Evolutionary conservation across 2,329 filamentous ascomycete genomes (phyloP), one percentile per base, ranked within the genome.

Genomic region (Colletotrichum spaethianum): DNA sequence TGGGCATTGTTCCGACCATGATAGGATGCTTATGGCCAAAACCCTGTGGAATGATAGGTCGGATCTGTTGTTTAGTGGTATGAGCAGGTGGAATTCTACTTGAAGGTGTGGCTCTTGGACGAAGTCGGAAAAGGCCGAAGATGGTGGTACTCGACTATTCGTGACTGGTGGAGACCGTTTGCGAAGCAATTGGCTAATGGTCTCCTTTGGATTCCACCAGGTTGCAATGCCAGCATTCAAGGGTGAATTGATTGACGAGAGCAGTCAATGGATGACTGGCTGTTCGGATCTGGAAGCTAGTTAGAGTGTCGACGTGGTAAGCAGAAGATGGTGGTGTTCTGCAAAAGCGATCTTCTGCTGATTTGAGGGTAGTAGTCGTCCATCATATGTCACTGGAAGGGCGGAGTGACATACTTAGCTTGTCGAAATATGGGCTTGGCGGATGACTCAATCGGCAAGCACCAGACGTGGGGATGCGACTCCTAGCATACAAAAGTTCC

Each of bases 371-470:
- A 4, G 20, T 42, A 12, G 38, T 20, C 40, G 48, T 48, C 20
- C n/a, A 20, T 56, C 53, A 56, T 16, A 44, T 44, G 44, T 57
- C 48, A 28, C 26, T 31, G 28, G 38, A 67, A 66, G 46, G 57
- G 48, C 59, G 57, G 16, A 26, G 36, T 50, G 38, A 36, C 18
- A 44, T 53, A 26, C 40, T 50, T n/a, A 23, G 40, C 40, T 57
- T 26, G 48, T 67, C 44, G 3, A 40, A 28, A 31, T 48, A 16
- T 33, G 42, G 28, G 50, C 61, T 33, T 33, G 28, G 50, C 61
- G 67, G 36, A 64, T 69, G 61, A 70, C 52, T 70, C 61, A 66
- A 53, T 23, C 53, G 67, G 67, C 52, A 26, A 53, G 44, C 31
- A 31, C 44, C 42, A 26, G 28, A 52, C 52, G 66, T 33, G 61